A percentile compares a stretch with the other conserved stretches of the same genome.
These are phyloP conservation scores for Leishmania guyanensis DNA, from an alignment of 208 protist genomes.

Conservation along the genomic window DNA sequence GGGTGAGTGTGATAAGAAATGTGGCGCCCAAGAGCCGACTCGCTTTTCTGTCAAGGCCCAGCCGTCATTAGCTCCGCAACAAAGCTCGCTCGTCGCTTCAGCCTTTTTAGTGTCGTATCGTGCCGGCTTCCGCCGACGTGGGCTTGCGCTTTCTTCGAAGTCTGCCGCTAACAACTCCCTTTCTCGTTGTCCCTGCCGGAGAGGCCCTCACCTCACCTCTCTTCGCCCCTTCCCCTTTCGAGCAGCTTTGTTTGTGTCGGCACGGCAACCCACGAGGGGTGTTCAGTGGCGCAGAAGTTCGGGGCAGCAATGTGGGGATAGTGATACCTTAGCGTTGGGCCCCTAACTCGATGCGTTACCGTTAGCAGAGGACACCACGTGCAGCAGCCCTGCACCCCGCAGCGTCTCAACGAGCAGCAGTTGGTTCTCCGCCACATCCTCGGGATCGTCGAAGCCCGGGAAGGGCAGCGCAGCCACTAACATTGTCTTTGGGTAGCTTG, in stretches of 20 bases:
- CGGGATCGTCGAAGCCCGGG: constrained; percentile 50
- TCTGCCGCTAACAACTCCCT: not conserved
- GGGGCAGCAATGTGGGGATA: not conserved
- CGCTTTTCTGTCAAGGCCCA: not conserved
- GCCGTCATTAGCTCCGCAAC: not conserved
- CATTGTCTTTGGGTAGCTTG: constrained; percentile 34
- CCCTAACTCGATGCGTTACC: not conserved
- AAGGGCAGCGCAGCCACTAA: constrained; percentile 48
- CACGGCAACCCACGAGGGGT: not conserved
- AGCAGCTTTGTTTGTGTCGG: not conserved
- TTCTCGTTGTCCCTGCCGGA: not conserved
- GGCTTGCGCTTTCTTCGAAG: not conserved
- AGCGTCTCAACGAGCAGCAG: constrained; percentile 45
- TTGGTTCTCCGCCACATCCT: constrained; percentile 60
- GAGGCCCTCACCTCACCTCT: not conserved
- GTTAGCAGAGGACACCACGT: constrained; percentile 11
- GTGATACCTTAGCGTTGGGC: not conserved
- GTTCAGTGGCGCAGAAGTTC: not conserved
- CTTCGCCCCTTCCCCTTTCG: not conserved
- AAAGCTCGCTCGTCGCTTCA: not conserved
- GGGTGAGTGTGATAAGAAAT: not conserved
- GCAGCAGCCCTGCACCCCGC: constrained; percentile 43
- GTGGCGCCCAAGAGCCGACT: not conserved
- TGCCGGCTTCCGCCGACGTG: not conserved
- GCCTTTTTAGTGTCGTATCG: not conserved